phyloP scores from a whole-genome alignment of 2,329 filamentous ascomycete genomes.

The Exserohilum rostratum region DNA sequence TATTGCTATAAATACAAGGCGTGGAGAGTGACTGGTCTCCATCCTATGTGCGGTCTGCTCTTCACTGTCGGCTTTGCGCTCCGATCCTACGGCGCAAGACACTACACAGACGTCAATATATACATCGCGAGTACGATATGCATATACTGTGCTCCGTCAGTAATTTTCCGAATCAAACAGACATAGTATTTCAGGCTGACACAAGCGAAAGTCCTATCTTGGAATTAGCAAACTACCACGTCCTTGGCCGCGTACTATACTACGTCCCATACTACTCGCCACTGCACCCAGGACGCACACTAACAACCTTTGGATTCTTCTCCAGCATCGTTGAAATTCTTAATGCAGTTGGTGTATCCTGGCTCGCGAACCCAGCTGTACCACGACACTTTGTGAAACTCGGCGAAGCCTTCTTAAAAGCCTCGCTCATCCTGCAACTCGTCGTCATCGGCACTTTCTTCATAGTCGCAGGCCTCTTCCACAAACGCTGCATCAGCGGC shows the following conservation, averaged over 20 bases:
- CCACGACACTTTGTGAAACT: constrained; percentile 40
- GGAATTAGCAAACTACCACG: constrained; percentile 61
- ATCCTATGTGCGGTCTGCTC: constrained; percentile 59
- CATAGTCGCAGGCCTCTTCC: constrained; percentile 52
- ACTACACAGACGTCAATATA: constrained; percentile 53
- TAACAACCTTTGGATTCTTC: constrained; percentile 62
- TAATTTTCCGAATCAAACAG: not conserved
- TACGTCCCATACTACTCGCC: constrained; percentile 65
- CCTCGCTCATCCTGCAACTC: constrained; percentile 57
- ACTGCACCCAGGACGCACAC: constrained; percentile 60
- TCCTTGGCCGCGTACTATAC: constrained; percentile 63
- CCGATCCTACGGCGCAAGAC: constrained; percentile 58
- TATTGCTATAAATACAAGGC: constrained; percentile 62
- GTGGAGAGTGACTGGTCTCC: constrained; percentile 60
- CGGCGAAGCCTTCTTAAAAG: constrained; percentile 55
- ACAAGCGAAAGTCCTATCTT: constrained; percentile 18
- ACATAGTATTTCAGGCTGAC: not conserved
- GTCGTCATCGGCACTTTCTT: constrained; percentile 56
- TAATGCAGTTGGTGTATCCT: constrained; percentile 56
- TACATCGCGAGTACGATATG: constrained; percentile 47
- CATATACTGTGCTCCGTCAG: constrained; percentile 42
- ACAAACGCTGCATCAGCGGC: constrained; percentile 48
- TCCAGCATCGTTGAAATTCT: constrained; percentile 57
- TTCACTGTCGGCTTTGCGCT: constrained; percentile 63
- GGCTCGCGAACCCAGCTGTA: constrained; percentile 48